Conservation (phyloP, 345 rosid species). For the Brassica napus region DNA sequence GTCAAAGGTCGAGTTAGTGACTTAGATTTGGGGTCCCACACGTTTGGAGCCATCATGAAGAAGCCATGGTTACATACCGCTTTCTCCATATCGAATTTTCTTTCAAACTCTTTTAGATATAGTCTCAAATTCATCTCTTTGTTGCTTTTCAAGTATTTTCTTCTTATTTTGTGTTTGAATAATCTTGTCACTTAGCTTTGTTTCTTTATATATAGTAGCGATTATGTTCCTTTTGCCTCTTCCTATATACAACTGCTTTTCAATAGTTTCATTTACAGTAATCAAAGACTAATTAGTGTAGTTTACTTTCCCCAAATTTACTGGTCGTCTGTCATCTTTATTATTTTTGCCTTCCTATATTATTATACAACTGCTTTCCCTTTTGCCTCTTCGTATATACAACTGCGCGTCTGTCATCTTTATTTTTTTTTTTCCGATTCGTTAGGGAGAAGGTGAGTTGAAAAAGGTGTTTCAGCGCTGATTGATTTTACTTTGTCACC, state of each 20-base stretch:
- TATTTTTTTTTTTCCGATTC: conserved; percentile 31
- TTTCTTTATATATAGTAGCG: too few relatives aligned
- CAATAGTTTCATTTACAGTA: too few relatives aligned
- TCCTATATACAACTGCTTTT: too few relatives aligned
- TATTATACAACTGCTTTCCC: too few relatives aligned
- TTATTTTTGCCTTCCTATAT: too few relatives aligned
- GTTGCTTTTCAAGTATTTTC: neutral
- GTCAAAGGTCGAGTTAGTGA: conserved; percentile 46
- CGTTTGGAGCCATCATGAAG: conserved; percentile 61
- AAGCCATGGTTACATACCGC: conserved; percentile 59
- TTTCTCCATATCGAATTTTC: conserved; percentile 40
- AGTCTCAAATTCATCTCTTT: conserved; percentile 31
- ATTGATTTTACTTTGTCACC: neutral
- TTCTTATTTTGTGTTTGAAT: neutral
- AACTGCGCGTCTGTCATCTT: too few relatives aligned
- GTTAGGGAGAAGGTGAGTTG: conserved; percentile 79
- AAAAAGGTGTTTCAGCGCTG: neutral
- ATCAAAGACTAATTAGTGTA: too few relatives aligned
- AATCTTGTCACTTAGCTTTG: too few relatives aligned
- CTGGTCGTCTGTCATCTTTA: too few relatives aligned
- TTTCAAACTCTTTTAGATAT: neutral
- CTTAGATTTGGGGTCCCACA: conserved; percentile 41
- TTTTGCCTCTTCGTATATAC: too few relatives aligned
- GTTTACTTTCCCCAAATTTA: too few relatives aligned
- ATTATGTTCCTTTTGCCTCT: too few relatives aligned